These are phyloP conservation scores for Blastomyces silverae DNA, from an alignment of 2,329 filamentous ascomycete genomes.

Conservation along the genomic window DNA sequence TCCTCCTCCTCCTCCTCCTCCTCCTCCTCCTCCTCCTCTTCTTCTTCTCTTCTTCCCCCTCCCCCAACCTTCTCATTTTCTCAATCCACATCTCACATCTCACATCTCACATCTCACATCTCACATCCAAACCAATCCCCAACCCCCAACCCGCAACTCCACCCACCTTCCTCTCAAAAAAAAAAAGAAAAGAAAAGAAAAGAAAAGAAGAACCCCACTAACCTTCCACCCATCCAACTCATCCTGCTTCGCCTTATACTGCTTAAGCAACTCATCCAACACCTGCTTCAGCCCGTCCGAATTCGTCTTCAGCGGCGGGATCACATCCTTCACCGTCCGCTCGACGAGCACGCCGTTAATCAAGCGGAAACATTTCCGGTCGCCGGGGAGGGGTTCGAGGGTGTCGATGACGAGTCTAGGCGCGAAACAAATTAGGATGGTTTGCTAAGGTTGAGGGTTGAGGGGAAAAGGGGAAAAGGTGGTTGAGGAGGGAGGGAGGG, in stretches of 20 bases:
- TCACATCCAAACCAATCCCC: too few relatives aligned
- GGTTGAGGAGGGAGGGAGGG: too few relatives aligned
- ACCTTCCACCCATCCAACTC: constrained; percentile 99
- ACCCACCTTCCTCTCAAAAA: not conserved
- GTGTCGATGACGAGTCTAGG: constrained; percentile 96
- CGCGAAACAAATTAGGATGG: too few relatives aligned
- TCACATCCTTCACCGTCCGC: constrained; percentile 84
- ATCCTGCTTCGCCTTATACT: constrained; percentile 89
- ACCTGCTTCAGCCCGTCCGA: constrained; percentile 91
- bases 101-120: not conserved
- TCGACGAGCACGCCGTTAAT: constrained; percentile 96
- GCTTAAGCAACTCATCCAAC: constrained; percentile 87
- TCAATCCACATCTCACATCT: not conserved
- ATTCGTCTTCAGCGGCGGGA: constrained; percentile 87
- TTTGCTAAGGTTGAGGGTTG: too few relatives aligned
- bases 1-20: too few relatives aligned
- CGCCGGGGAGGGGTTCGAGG: constrained; percentile 68
- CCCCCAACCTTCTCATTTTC: not conserved
- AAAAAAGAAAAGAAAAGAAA: not conserved
- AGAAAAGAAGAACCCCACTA: constrained; percentile 28
- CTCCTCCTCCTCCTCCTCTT: too few relatives aligned
- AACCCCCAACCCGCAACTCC: too few relatives aligned
- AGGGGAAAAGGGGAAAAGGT: too few relatives aligned
- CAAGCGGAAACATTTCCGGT: constrained; percentile 97
- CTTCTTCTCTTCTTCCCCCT: too few relatives aligned